Evolutionary conservation across 768 basidiomycete genomes (phyloP).

Genomic region (Amanita pallidorosea): DNA sequence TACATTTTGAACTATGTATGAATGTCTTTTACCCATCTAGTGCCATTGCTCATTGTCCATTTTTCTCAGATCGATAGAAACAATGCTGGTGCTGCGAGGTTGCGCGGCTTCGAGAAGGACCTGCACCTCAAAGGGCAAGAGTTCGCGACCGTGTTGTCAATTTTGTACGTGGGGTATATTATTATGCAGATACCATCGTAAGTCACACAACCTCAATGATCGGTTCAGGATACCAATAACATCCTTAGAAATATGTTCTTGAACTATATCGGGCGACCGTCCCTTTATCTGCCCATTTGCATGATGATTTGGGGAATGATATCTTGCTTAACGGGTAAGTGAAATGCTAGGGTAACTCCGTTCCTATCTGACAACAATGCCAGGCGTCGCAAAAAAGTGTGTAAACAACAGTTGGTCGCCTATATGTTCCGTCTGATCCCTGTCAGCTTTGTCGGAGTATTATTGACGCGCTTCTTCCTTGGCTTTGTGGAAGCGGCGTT

Average conservation of each 20-base stretch:
- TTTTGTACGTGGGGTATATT: constrained; percentile 66
- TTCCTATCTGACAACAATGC: not conserved
- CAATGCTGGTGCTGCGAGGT: constrained; percentile 66
- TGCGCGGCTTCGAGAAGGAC: constrained; percentile 63
- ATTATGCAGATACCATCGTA: constrained; percentile 75
- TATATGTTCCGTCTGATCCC: constrained; percentile 2
- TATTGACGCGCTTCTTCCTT: constrained; percentile 70
- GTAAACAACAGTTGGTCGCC: not conserved
- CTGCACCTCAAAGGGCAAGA: constrained; percentile 44
- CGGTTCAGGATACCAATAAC: not conserved
- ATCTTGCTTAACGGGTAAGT: constrained; percentile 41
- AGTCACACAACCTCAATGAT: constrained; percentile 16
- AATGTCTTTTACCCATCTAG: not conserved
- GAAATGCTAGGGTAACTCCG: not conserved
- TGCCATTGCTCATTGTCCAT: not conserved
- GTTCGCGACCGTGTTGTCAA: constrained; percentile 58
- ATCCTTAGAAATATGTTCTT: constrained; percentile 61
- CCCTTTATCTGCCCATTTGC: constrained; percentile 53
- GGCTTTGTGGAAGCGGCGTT: constrained; percentile 64
- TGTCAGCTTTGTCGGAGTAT: constrained; percentile 50
- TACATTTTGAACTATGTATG: constrained; percentile 40
- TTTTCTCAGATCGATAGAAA: constrained; percentile 57
- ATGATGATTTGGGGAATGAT: constrained; percentile 68
- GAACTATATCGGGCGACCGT: constrained; percentile 57
- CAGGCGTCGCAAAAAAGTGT: constrained; percentile 31